phyloP scores from a whole-genome alignment of 352 stramenopile species.

The Phytopythium oedochilum region DNA sequence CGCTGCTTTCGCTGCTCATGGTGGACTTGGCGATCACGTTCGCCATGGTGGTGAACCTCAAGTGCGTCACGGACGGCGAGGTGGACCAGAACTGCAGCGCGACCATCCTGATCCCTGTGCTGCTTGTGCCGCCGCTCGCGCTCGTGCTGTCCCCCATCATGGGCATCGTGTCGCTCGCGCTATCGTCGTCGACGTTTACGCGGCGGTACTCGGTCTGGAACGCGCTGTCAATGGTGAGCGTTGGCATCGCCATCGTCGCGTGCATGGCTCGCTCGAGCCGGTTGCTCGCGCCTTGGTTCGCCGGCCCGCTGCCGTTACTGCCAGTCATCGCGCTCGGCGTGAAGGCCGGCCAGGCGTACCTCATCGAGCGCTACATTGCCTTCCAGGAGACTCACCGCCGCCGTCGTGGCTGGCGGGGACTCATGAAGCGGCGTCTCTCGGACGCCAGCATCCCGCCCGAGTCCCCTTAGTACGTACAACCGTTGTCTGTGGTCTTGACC shows the following conservation, averaged over 20 bases:
- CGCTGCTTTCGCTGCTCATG: conserved; percentile 62
- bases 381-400: conserved; percentile 74
- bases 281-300: conserved; percentile 80
- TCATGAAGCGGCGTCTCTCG: conserved; percentile 80
- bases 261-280: conserved; percentile 60
- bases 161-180: conserved; percentile 66
- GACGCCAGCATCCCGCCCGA: conserved; percentile 69
- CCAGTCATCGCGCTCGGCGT: conserved; percentile 57
- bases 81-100: conserved; percentile 65
- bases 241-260: conserved; percentile 58
- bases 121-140: conserved; percentile 63
- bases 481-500: too few relatives aligned
- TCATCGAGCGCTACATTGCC: conserved; percentile 74
- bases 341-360: conserved; percentile 61
- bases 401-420: conserved; percentile 67
- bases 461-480: conserved; percentile 37
- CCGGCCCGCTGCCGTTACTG: conserved; percentile 60
- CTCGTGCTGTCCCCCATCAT: conserved; percentile 69
- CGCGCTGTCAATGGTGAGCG: conserved; percentile 70
- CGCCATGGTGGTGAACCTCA: conserved; percentile 74
- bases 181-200: conserved; percentile 66
- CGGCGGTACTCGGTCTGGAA: conserved; percentile 78
- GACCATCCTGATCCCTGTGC: conserved; percentile 67
- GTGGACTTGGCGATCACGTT: conserved; percentile 78
- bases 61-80: conserved; percentile 69